Evolutionary conservation across 352 stramenopile species (phyloP).

Genomic region (Phytopythium delawarense): DNA sequence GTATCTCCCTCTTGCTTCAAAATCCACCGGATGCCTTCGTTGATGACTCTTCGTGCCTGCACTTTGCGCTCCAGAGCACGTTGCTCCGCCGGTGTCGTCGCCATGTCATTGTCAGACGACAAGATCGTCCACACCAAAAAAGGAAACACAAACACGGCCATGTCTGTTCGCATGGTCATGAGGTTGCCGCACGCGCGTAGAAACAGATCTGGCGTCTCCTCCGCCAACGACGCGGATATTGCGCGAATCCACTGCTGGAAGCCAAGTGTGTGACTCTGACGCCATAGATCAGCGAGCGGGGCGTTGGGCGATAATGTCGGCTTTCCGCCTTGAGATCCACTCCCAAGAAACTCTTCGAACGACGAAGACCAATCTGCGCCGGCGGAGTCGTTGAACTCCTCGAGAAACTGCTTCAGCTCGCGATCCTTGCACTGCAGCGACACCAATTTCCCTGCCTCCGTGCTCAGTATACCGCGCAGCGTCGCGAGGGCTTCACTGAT

Average conservation of each 20-base stretch:
- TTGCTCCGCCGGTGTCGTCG: neutral
- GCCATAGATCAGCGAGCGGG: slow-evolving; percentile 24
- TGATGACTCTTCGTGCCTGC: neutral
- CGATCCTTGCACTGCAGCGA: slow-evolving; percentile 46
- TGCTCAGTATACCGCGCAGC: slow-evolving; percentile 42
- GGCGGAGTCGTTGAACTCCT: slow-evolving; percentile 38
- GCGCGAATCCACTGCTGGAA: slow-evolving; percentile 65
- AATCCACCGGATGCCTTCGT: slow-evolving; percentile 34
- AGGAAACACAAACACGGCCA: slow-evolving; percentile 77
- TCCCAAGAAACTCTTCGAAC: neutral
- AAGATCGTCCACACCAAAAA: slow-evolving; percentile 50
- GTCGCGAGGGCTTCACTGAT: slow-evolving; percentile 41
- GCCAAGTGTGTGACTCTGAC: slow-evolving; percentile 18
- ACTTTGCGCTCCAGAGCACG: neutral
- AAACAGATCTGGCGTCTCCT: slow-evolving; percentile 34
- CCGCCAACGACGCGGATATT: slow-evolving; percentile 39
- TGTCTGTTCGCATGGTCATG: slow-evolving; percentile 33
- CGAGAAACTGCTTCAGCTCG: slow-evolving; percentile 64
- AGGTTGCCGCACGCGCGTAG: slow-evolving; percentile 47
- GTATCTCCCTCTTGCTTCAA: slow-evolving; percentile 9
- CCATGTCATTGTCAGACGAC: neutral
- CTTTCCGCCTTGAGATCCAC: neutral
- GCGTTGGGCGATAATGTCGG: neutral
- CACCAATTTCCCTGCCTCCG: slow-evolving; percentile 29
- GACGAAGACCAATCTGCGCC: slow-evolving; percentile 57